A percentile compares a stretch with the other conserved stretches of the same genome.
Conservation (phyloP, 768 basidiomycete genomes). For the Pleurotus ostreatus region DNA sequence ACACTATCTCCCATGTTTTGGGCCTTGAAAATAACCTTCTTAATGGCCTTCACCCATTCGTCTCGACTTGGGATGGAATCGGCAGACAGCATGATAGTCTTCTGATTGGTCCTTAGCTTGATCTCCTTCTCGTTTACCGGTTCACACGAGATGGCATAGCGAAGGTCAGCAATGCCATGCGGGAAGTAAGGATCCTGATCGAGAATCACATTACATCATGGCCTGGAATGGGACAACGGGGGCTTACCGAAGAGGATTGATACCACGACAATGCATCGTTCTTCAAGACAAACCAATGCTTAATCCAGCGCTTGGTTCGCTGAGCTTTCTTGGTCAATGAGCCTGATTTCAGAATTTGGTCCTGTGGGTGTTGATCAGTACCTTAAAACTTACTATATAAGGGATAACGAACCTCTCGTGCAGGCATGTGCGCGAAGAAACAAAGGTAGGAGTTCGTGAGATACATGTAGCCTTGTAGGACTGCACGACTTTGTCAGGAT, state of each 20-base stretch:
- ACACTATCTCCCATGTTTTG: conserved; percentile 97
- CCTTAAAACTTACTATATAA: background rate
- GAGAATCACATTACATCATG: too few species aligned
- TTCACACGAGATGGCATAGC: conserved; percentile 91
- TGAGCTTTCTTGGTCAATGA: conserved; percentile 84
- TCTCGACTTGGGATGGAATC: conserved; percentile 82
- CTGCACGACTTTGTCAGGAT: conserved; percentile 29
- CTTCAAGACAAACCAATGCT: conserved; percentile 95
- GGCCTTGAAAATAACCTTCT: conserved; percentile 91
- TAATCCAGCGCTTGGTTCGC: conserved; percentile 87
- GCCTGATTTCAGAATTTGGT: conserved; percentile 91
- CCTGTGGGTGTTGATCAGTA: conserved; percentile 39
- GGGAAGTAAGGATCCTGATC: conserved; percentile 94
- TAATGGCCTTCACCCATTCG: conserved; percentile 95
- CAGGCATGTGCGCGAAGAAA: conserved; percentile 95
- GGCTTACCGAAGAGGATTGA: conserved; percentile 80
- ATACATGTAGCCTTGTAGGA: conserved; percentile 97
- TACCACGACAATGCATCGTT: conserved; percentile 98
- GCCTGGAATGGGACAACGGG: too few species aligned
- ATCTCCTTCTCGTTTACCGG: conserved; percentile 73
- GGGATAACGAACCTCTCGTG: conserved; percentile 61
- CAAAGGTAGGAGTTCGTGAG: conserved; percentile 90
- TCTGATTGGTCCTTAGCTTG: conserved; percentile 80
- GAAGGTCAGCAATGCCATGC: conserved; percentile 91
- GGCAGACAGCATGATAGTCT: conserved; percentile 64